Base-by-base conservation (phyloP, 139 green algal species). In the Micractinium sp. region DNA sequence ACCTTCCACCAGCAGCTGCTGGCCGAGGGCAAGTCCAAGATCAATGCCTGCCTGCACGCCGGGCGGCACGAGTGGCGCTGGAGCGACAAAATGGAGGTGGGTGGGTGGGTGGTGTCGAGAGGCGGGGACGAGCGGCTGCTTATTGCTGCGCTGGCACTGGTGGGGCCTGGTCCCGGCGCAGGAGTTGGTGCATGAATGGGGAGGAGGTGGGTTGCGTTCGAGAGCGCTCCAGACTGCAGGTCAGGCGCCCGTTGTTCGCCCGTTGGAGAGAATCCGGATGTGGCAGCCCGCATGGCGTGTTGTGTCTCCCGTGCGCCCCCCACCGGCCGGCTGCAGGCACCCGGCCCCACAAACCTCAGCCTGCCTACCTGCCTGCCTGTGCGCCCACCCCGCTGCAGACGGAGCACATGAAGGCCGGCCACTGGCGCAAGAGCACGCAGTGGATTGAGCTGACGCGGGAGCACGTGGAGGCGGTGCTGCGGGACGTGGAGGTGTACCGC, bases 401-500 rank as follows among this genome's bases (percentile, higher is more conserved):
- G 27, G 61, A 63, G 33, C 20, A 63, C 83, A 47, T 87, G 61
- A 80, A 66, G 12, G 47, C 38, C 0, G 36, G 33, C 5, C 69
- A 87, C 61, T 90, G 89, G 89, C 88, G 89, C 66, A 92, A 92
- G 79, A 85, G 61, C n/a, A 77, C 36, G 15, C 89, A 92, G 81
- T 92, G 80, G 78, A 86, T 90, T 22, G 76, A 35, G 35, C 47
- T 92, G 78, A 87, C 77, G 73, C 66, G 90, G 12, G 5, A 16
- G 25, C 90, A 92, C 4, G 90, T 60, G 4, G 22, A 80, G 41
- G 41, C 88, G n/a, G 85, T 90, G 39, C 63, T 92, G 33, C 27
- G 56, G 22, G 90, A 92, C 75, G 31, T 39, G 0, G 80, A 84
- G 29, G 67, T 92, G 15, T 92, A 89, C 86, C 63, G 75, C 39